Percentiles rank a stretch among this genome's conserved stretches.
Evolutionary conservation across 2,329 filamentous ascomycete genomes (phyloP).

Genomic region (Pseudopithomyces chartarum): DNA sequence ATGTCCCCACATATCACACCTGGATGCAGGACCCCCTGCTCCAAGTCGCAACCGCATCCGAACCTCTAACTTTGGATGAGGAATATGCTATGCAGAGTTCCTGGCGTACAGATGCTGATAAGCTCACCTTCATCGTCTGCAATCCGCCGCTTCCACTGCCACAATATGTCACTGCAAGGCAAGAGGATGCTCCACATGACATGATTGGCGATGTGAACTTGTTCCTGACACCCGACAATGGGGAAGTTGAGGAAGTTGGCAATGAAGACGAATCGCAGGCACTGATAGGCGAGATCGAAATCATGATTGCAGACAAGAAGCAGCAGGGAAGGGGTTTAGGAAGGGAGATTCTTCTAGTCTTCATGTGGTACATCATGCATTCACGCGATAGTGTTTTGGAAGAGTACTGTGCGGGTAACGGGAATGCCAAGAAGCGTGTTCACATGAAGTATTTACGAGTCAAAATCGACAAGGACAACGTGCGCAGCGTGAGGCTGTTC

Average conservation of each 20-base stretch:
- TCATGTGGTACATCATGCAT: conserved; percentile 70
- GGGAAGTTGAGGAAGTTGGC: conserved; percentile 21
- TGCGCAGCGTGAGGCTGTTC: conserved; percentile 63
- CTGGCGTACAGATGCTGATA: conserved; percentile 82
- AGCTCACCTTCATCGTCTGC: conserved; percentile 90
- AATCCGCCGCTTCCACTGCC: conserved; percentile 4
- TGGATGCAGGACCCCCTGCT: conserved; percentile 92
- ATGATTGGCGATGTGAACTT: conserved; percentile 63
- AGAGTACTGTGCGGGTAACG: conserved; percentile 54
- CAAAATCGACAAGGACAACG: conserved; percentile 65
- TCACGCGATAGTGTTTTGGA: conserved; percentile 60
- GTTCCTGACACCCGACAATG: conserved; percentile 64
- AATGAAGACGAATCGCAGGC: conserved; percentile 5
- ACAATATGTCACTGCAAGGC: conserved; percentile 14
- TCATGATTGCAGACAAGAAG: conserved; percentile 75
- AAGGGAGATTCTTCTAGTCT: conserved; percentile 65
- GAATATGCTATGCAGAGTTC: conserved; percentile 90
- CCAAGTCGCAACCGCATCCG: conserved; percentile 83
- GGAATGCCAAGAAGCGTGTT: conserved; percentile 18
- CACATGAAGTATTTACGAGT: conserved; percentile 58
- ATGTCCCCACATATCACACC: conserved; percentile 80
- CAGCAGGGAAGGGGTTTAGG: conserved; percentile 70
- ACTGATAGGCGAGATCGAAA: conserved; percentile 74
- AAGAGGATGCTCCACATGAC: conserved; percentile 57
- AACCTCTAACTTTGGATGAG: conserved; percentile 77